phyloP scores from a whole-genome alignment of 2,329 filamentous ascomycete species.

The Epichloe aotearoae region DNA sequence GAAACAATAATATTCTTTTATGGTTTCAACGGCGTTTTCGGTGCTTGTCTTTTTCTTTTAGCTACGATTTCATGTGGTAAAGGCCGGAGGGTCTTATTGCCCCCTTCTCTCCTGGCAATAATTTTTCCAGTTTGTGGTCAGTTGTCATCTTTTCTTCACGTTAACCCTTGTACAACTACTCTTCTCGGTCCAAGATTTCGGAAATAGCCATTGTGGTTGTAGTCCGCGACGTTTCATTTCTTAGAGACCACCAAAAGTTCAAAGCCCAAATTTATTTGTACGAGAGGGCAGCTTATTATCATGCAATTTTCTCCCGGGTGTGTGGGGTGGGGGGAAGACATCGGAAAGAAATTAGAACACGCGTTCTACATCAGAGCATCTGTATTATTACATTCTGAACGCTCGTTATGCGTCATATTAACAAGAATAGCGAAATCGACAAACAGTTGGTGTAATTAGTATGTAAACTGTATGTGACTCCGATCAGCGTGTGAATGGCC shows the following conservation, averaged over 20 bases:
- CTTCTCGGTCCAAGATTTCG: constrained; percentile 9
- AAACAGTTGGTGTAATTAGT: background rate
- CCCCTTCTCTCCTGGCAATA: background rate
- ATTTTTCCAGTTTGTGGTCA: background rate
- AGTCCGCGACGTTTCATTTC: background rate
- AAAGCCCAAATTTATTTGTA: background rate
- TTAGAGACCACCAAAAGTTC: background rate
- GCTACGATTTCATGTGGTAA: background rate
- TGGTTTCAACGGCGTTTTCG: background rate
- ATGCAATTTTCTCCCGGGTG: too few species aligned
- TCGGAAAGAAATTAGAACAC: background rate
- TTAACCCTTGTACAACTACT: constrained; percentile 22
- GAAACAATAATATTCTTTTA: background rate
- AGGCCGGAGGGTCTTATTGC: too few species aligned
- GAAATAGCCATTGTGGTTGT: background rate
- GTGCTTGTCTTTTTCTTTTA: background rate
- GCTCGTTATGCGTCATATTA: background rate
- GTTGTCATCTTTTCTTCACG: constrained; percentile 3
- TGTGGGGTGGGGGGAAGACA: too few species aligned
- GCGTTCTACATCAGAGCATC: background rate
- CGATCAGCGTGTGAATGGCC: too few species aligned
- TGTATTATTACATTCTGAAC: constrained; percentile 4
- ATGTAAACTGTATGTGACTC: background rate
- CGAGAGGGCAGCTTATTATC: background rate
- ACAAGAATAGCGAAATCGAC: background rate